phyloP scores from a whole-genome alignment of 2,329 filamentous ascomycete genomes.

The Alternaria hordeiaustralica region DNA sequence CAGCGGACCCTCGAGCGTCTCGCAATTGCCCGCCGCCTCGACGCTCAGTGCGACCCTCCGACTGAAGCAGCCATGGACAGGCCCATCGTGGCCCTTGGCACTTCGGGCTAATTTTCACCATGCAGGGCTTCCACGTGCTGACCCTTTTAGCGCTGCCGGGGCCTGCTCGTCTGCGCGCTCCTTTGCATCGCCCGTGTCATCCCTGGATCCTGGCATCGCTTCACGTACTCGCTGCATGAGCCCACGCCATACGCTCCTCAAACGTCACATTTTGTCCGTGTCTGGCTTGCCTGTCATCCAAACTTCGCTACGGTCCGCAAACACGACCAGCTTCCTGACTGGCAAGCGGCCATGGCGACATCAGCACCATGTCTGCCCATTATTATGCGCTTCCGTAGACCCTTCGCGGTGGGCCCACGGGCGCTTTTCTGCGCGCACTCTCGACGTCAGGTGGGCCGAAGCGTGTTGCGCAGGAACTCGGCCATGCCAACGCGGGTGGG shows the following conservation, averaged over 20 bases:
- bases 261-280: slow-evolving; percentile 27
- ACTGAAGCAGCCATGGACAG: slow-evolving; percentile 10
- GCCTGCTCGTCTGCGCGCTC: slow-evolving; percentile 5
- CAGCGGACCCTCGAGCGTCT: slow-evolving; percentile 7
- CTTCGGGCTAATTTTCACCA: slow-evolving; percentile 15
- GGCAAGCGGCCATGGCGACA: slow-evolving; percentile 18
- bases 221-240: slow-evolving; percentile 21
- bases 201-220: slow-evolving; percentile 17
- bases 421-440: slow-evolving; percentile 11
- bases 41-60: slow-evolving; percentile 7
- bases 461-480: slow-evolving; percentile 27
- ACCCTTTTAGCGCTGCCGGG: slow-evolving; percentile 16
- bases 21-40: not conserved
- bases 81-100: slow-evolving; percentile 4
- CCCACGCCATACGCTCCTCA: slow-evolving; percentile 23
- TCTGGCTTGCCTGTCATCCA: slow-evolving; percentile 14
- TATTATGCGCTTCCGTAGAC: slow-evolving; percentile 14
- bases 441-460: slow-evolving; percentile 31
- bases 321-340: slow-evolving; percentile 13
- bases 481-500: slow-evolving; percentile 23
- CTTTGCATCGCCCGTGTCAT: slow-evolving; percentile 11
- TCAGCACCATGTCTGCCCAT: slow-evolving; percentile 12
- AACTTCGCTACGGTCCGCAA: slow-evolving; percentile 25
- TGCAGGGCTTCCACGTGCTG: slow-evolving; percentile 37
- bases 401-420: slow-evolving; percentile 20